A percentile compares a stretch with the other conserved stretches of the same genome.
Evolutionary conservation across 176 grass and related monocot species (phyloP).

Genomic region (Carex cristatella): DNA sequence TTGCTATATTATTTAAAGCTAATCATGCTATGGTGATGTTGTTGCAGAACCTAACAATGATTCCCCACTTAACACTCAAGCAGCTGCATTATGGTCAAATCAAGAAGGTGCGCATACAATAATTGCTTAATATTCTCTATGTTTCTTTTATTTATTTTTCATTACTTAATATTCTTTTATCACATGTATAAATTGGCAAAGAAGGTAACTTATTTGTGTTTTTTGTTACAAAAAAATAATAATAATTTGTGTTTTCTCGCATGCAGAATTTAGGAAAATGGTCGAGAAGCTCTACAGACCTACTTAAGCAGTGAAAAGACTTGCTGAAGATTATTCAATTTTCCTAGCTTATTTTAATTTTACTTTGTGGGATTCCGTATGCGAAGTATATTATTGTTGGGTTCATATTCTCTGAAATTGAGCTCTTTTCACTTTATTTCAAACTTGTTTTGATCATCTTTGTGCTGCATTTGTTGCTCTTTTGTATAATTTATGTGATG

Average conservation of each 20-base stretch:
- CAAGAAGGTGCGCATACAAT: constrained; percentile 47
- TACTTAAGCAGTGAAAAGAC: constrained; percentile 3
- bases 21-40: not conserved
- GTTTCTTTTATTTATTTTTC: not conserved
- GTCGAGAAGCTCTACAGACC: constrained; percentile 86
- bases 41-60: constrained; percentile 92
- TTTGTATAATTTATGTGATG: too few relatives aligned
- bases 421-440: constrained; percentile 6
- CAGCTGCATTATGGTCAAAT: constrained; percentile 75
- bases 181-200: too few relatives aligned
- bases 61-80: constrained; percentile 86
- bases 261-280: constrained; percentile 89
- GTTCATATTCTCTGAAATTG: constrained; percentile 2
- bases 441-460: too few relatives aligned
- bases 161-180: too few relatives aligned
- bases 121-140: not conserved
- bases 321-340: not conserved
- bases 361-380: not conserved
- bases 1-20: not conserved
- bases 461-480: too few relatives aligned
- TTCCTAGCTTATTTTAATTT: not conserved
- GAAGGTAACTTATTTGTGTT: too few relatives aligned
- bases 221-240: too few relatives aligned
- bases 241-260: not conserved
- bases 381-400: not conserved